These are phyloP conservation scores for Xylariaceae sp. DNA, from an alignment of 2,329 filamentous ascomycete genomes.

Conservation along the genomic window DNA sequence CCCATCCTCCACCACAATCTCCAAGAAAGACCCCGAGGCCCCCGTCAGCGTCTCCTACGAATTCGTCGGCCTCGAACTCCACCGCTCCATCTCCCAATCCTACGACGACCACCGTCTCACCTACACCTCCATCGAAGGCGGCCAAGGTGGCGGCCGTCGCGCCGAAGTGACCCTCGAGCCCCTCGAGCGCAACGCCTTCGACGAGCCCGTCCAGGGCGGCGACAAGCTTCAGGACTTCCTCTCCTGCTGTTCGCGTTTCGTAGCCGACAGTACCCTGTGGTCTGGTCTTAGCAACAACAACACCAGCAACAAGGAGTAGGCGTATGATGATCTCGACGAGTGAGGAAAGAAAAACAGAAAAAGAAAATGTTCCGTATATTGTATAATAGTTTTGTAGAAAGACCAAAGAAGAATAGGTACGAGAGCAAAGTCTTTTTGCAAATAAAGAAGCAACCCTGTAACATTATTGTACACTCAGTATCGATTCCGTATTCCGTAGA, in stretches of 20 bases:
- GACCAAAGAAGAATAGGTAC: too few species aligned
- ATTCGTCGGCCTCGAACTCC: conserved; percentile 49
- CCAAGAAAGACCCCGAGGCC: not conserved
- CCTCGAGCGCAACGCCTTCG: not conserved
- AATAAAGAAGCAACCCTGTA: too few species aligned
- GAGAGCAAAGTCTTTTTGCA: too few species aligned
- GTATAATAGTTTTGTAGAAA: too few species aligned
- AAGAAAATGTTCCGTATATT: too few species aligned
- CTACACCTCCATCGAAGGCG: conserved; percentile 50
- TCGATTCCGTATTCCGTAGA: too few species aligned
- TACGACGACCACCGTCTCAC: conserved; percentile 43
- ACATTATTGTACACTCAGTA: too few species aligned
- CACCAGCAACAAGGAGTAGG: not conserved
- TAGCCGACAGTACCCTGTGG: conserved; percentile 15
- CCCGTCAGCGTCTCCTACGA: conserved; percentile 33
- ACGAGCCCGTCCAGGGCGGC: not conserved
- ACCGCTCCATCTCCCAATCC: conserved; percentile 40
- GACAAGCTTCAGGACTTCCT: conserved; percentile 17
- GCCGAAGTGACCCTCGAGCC: conserved; percentile 46
- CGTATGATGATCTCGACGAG: not conserved
- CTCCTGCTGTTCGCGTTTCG: conserved; percentile 19
- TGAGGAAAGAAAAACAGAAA: too few species aligned
- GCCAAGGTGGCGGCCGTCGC: conserved; percentile 46
- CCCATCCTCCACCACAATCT: too few species aligned
- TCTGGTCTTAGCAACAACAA: not conserved